Conservation (phyloP, 257 asterid genomes). For the Vinca minor region DNA sequence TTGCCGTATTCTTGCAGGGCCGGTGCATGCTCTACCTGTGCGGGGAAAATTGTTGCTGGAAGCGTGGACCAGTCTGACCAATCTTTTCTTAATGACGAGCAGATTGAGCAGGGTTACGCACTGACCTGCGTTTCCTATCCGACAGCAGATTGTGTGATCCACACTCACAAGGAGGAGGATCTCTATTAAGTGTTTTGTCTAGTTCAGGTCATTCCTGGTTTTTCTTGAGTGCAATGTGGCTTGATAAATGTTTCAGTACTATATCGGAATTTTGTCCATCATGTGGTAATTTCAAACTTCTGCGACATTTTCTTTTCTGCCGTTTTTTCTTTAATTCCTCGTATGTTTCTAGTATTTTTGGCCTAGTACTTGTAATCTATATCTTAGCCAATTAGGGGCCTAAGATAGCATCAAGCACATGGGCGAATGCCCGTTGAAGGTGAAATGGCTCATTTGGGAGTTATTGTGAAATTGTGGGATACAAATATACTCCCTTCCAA, state of each 20-base stretch:
- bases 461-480: no score
- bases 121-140: slow-evolving; percentile 82
- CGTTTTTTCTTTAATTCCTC: slow-evolving; percentile 2
- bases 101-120: slow-evolving; percentile 42
- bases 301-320: not conserved
- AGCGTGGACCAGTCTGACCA: slow-evolving; percentile 69
- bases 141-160: slow-evolving; percentile 64
- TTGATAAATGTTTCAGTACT: not conserved
- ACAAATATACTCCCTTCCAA: no score
- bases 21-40: slow-evolving; percentile 91
- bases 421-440: no score
- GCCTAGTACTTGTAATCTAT: no score
- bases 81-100: slow-evolving; percentile 64
- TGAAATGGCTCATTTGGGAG: no score
- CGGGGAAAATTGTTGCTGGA: slow-evolving; percentile 56
- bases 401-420: no score
- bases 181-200: slow-evolving; percentile 32
- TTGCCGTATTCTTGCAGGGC: slow-evolving; percentile 90
- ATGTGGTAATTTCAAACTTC: not conserved
- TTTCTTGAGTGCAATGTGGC: slow-evolving; percentile 9
- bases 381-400: no score
- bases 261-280: not conserved
- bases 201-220: slow-evolving; percentile 9
- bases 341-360: no score
- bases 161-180: slow-evolving; percentile 72